These are phyloP conservation scores for Coemansia pectinata DNA, from an alignment of 192 early-diverging fungal genomes.

Conservation along the genomic window DNA sequence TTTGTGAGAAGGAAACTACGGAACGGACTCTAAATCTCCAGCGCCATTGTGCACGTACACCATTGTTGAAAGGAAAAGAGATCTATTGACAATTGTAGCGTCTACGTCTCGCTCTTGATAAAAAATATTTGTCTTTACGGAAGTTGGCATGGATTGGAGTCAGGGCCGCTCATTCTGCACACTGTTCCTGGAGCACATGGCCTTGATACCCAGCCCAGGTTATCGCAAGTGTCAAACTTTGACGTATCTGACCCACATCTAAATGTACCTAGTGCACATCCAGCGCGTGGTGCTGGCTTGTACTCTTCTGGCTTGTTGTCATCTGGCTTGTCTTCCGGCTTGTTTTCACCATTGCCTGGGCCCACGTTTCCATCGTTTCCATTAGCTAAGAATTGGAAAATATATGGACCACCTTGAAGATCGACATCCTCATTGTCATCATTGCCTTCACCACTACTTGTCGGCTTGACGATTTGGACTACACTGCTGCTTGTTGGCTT, in stretches of 20 bases:
- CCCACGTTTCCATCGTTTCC: neutral
- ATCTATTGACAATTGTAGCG: neutral
- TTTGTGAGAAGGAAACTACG: neutral
- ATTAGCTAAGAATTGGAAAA: neutral
- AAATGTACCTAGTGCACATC: neutral
- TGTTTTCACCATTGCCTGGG: neutral
- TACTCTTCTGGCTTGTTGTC: neutral
- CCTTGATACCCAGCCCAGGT: slow-evolving; percentile 8
- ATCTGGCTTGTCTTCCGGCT: neutral
- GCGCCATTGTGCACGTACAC: neutral
- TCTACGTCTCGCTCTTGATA: neutral
- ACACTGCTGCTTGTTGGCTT: neutral
- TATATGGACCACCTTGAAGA: neutral
- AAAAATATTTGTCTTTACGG: neutral
- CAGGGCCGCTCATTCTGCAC: neutral
- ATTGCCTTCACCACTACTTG: neutral
- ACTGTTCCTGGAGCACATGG: slow-evolving; percentile 18
- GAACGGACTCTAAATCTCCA: neutral
- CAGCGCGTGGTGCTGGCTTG: neutral
- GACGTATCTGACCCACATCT: neutral
- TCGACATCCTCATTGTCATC: neutral
- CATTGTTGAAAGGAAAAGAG: neutral
- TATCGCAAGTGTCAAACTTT: slow-evolving; percentile 20
- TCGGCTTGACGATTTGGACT: neutral
- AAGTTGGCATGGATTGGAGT: slow-evolving; percentile 9